phyloP scores from a whole-genome alignment of 1,284 basidiomycete genomes.

The Somion occarium region DNA sequence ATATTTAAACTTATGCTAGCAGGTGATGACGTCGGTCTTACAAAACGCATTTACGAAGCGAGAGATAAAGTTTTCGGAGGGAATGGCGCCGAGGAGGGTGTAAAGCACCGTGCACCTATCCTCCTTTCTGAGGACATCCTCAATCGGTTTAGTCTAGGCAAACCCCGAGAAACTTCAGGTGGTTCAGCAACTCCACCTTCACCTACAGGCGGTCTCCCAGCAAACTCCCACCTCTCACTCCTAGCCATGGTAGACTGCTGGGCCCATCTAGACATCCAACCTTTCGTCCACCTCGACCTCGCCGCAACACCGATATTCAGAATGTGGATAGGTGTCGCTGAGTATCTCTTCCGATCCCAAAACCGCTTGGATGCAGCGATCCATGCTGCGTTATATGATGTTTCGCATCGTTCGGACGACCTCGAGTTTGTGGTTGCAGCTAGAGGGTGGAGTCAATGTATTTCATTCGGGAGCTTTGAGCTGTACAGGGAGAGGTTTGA shows the following conservation, averaged over 20 bases:
- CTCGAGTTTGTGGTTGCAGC: slow-evolving; percentile 94
- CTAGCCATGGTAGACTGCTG: slow-evolving; percentile 99
- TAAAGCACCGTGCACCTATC: slow-evolving; percentile 53
- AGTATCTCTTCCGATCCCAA: slow-evolving; percentile 83
- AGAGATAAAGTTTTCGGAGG: slow-evolving; percentile 76
- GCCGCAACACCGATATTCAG: slow-evolving; percentile 97
- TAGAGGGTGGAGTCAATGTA: slow-evolving; percentile 95
- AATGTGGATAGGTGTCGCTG: slow-evolving; percentile 96
- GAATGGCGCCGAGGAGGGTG: slow-evolving; percentile 23
- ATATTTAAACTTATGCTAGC: slow-evolving; percentile 96
- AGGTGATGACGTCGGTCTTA: slow-evolving; percentile 64
- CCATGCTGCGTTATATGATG: slow-evolving; percentile 73
- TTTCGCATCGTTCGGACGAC: slow-evolving; percentile 86
- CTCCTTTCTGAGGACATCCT: slow-evolving; percentile 85
- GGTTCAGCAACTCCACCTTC: slow-evolving; percentile 2
- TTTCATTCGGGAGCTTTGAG: slow-evolving; percentile 90
- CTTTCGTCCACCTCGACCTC: slow-evolving; percentile 88
- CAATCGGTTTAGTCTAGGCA: slow-evolving; percentile 84
- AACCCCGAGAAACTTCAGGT: slow-evolving; percentile 11
- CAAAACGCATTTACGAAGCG: slow-evolving; percentile 72
- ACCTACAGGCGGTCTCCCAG: slow-evolving; percentile 21
- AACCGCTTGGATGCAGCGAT: slow-evolving; percentile 67
- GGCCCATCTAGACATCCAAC: slow-evolving; percentile 84
- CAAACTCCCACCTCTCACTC: slow-evolving; percentile 93
- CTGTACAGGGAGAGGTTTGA: slow-evolving; percentile 82